Base-by-base conservation (phyloP, 257 asterid genomes). In the Solanum appendiculatum region DNA sequence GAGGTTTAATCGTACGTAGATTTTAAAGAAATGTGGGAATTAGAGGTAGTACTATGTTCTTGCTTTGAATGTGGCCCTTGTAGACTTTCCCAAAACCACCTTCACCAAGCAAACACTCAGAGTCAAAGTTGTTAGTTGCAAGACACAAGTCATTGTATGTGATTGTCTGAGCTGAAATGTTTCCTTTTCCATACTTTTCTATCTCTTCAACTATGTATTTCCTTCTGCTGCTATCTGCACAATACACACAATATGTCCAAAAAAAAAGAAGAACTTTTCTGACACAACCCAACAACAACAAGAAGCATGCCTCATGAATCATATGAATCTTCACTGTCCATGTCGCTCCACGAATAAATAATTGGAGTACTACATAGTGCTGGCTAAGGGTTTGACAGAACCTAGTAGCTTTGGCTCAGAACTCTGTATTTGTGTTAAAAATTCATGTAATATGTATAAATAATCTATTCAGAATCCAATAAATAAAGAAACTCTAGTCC, bases 11-110 rank as follows among this genome's bases (percentile, higher is more conserved):
- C 20, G 3, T 72, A 16, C 3, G 14, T 3, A 40, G 36, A 13
- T 23, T 70, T 3, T 44, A 11, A 46, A 16, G 21, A 11, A n/a
- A 27, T 29, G 34, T 21, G 48, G 18, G n/a, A n/a, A 66, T 66
- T 14, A 69, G 85, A 63, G 60, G 68, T 36, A 27, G n/a, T 89
- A 93, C 95, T 14, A 87, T 88, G 18, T 86, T 88, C 89, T 89
- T 89, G 39, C 89, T 89, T 77, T 69, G 72, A 16, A 93, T 56
- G 86, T 66, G 91, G 89, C 93, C 96, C 89, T 87, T 93, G 92
- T 91, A 92, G 64, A 93, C 96, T 89, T 89, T 92, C 56, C 96
- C 96, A 31, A 93, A 93, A n/a, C 96, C 96, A n/a, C 96, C 96
- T 90, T 93, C 96, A 29, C 96, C 94, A 1, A 91, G 72, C 88